phyloP scores from a whole-genome alignment of 1,284 basidiomycete species.

The Inonotus hispidus region DNA sequence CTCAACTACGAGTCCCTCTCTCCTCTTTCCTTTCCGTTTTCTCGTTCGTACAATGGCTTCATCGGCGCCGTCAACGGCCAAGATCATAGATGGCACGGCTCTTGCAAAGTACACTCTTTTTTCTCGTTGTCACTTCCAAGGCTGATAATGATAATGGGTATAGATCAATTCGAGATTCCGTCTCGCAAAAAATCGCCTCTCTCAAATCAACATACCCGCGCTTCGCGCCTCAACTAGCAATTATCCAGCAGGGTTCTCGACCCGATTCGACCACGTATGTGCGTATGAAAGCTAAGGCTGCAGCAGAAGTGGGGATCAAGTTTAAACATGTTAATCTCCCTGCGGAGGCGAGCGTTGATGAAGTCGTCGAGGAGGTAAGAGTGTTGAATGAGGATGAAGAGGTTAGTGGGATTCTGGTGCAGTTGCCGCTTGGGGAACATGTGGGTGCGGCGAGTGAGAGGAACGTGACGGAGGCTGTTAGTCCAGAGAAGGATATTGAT shows the following conservation, averaged over 20 bases:
- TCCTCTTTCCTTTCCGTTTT: not conserved
- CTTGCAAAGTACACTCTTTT: constrained; percentile 71
- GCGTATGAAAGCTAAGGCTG: constrained; percentile 96
- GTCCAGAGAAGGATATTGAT: constrained; percentile 94
- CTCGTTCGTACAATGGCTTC: constrained; percentile 34
- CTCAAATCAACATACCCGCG: constrained; percentile 65
- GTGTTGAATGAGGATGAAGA: constrained; percentile 81
- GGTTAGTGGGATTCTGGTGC: constrained; percentile 91
- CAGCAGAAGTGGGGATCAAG: constrained; percentile 90
- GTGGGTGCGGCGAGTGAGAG: constrained; percentile 84
- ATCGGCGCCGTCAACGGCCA: constrained; percentile 41
- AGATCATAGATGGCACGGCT: constrained; percentile 83
- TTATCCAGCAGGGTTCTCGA: constrained; percentile 91
- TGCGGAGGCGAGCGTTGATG: constrained; percentile 67
- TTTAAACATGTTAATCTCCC: constrained; percentile 79
- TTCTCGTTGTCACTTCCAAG: constrained; percentile 13
- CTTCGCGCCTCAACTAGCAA: constrained; percentile 86
- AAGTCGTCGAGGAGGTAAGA: constrained; percentile 75
- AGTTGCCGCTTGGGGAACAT: constrained; percentile 91
- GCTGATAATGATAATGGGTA: constrained; percentile 1
- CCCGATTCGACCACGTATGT: constrained; percentile 93
- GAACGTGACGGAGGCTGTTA: constrained; percentile 89
- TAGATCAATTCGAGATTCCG: constrained; percentile 76
- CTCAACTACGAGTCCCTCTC: no score
- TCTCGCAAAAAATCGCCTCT: constrained; percentile 60